Conservation (phyloP, 345 rosid genomes). For the Adansonia digitata region DNA sequence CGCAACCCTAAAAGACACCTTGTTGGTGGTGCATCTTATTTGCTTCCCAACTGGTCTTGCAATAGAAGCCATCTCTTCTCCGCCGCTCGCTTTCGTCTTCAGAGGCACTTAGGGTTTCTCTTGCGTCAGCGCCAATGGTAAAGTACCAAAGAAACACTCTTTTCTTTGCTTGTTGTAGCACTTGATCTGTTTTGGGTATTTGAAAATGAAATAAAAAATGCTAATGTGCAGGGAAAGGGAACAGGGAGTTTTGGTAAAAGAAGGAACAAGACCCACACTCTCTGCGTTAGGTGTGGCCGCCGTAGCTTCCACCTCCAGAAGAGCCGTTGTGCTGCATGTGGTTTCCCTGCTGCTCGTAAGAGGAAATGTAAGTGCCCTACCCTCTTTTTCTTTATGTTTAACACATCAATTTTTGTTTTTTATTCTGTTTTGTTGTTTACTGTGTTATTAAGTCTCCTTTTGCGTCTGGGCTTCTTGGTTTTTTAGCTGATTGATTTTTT, state of each 20-base stretch:
- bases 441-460: neutral
- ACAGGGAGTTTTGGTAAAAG: slow-evolving; percentile 99
- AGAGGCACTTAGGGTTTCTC: slow-evolving; percentile 8
- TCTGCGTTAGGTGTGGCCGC: slow-evolving; percentile 96
- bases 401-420: neutral
- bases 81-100: slow-evolving; percentile 10
- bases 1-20: neutral
- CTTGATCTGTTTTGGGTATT: neutral
- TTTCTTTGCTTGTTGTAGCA: neutral
- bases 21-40: neutral
- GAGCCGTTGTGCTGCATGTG: slow-evolving; percentile 95
- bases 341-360: slow-evolving; percentile 96
- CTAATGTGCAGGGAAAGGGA: slow-evolving; percentile 74
- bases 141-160: neutral
- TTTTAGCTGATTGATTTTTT: neutral
- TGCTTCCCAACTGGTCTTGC: neutral
- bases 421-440: neutral
- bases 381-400: neutral
- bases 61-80: neutral
- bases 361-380: slow-evolving; percentile 55
- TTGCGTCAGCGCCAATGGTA: slow-evolving; percentile 34
- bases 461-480: neutral
- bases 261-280: slow-evolving; percentile 98
- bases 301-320: slow-evolving; percentile 98
- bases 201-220: neutral